A percentile compares a stretch with the other conserved stretches of the same genome.
Evolutionary conservation across 2,329 filamentous ascomycete genomes (phyloP).

Genomic region (Kalaharituber pfeilii): DNA sequence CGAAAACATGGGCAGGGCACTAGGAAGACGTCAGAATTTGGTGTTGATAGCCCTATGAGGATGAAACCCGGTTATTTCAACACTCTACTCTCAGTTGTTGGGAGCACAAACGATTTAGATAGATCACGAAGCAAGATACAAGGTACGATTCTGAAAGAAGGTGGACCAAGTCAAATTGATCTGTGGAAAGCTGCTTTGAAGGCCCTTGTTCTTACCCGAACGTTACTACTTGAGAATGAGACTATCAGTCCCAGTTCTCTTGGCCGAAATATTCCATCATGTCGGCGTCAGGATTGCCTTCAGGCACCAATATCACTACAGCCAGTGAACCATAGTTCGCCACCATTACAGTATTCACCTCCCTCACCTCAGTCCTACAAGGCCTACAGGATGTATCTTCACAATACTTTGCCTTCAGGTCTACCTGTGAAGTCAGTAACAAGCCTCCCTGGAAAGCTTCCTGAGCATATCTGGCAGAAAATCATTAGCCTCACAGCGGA

Average conservation of each 20-base stretch:
- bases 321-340: background rate
- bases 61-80: background rate
- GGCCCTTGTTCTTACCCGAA: slow-evolving; percentile 10
- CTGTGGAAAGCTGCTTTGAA: slow-evolving; percentile 13
- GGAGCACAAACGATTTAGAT: slow-evolving; percentile 10
- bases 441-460: slow-evolving; percentile 10
- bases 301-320: background rate
- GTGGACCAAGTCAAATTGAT: slow-evolving; percentile 8
- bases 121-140: slow-evolving; percentile 16
- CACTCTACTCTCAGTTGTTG: slow-evolving; percentile 1
- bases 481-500: slow-evolving; percentile 14
- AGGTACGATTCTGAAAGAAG: slow-evolving; percentile 12
- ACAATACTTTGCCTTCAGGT: background rate
- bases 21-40: slow-evolving; percentile 8
- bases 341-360: background rate
- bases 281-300: too few relatives aligned
- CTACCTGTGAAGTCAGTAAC: background rate
- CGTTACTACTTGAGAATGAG: slow-evolving; percentile 12
- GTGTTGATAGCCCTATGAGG: slow-evolving; percentile 3
- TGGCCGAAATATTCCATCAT: too few relatives aligned
- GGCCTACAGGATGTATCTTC: background rate
- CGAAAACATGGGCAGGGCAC: background rate
- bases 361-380: background rate
- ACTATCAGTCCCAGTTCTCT: slow-evolving; percentile 4
- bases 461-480: slow-evolving; percentile 11